Evolutionary conservation across 1,284 basidiomycete species (phyloP).

Genomic region (Austroboletus olivaceoglutinosus): DNA sequence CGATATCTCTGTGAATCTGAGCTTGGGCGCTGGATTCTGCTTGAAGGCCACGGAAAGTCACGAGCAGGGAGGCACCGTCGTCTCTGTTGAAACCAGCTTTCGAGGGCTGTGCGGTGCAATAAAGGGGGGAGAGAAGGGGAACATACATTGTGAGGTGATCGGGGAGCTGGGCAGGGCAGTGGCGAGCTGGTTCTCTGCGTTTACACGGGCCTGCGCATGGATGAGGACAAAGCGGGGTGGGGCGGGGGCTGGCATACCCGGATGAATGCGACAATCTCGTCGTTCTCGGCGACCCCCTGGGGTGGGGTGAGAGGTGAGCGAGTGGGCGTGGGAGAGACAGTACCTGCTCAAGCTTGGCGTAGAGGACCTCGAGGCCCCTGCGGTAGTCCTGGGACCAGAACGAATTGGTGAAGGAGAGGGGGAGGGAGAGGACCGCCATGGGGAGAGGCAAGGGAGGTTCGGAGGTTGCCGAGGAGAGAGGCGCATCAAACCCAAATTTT

Average conservation of each 20-base stretch:
- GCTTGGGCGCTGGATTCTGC: slow-evolving; percentile 66
- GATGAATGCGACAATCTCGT: slow-evolving; percentile 79
- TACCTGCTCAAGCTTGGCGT: slow-evolving; percentile 76
- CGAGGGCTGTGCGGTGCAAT: slow-evolving; percentile 23
- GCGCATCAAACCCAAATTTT: background rate
- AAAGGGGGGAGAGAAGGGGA: background rate
- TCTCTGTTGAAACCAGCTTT: slow-evolving; percentile 69
- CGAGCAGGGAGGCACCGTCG: slow-evolving; percentile 75
- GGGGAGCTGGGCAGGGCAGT: slow-evolving; percentile 52
- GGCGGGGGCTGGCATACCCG: slow-evolving; percentile 51
- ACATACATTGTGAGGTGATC: slow-evolving; percentile 52
- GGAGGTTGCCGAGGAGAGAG: slow-evolving; percentile 24
- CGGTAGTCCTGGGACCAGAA: slow-evolving; percentile 92
- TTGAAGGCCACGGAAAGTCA: slow-evolving; percentile 77
- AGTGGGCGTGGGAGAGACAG: slow-evolving; percentile 18
- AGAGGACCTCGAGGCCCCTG: slow-evolving; percentile 75
- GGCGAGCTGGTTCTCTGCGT: slow-evolving; percentile 62
- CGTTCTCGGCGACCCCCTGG: slow-evolving; percentile 75
- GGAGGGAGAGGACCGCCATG: slow-evolving; percentile 85
- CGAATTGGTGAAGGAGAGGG: slow-evolving; percentile 82
- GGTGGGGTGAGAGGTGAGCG: slow-evolving; percentile 13
- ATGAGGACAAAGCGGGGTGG: slow-evolving; percentile 6
- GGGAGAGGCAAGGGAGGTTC: slow-evolving; percentile 5
- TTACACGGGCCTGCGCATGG: slow-evolving; percentile 55
- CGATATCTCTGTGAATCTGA: slow-evolving; percentile 59